These are phyloP conservation scores for Gautieria morchelliformis DNA, from an alignment of 768 basidiomycete species.

Conservation along the genomic window DNA sequence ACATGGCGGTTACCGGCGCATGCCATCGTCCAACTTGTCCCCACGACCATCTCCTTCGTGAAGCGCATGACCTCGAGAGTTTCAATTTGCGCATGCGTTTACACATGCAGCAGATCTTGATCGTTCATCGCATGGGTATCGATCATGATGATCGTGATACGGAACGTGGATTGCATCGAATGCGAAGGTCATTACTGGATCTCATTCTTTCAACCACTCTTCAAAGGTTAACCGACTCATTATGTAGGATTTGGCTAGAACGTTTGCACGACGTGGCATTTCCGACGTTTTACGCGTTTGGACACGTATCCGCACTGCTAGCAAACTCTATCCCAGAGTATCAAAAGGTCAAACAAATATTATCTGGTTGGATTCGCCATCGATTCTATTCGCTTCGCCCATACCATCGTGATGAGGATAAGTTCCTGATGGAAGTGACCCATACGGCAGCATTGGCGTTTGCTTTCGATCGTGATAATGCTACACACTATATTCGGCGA, in stretches of 20 bases:
- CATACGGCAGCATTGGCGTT: slow-evolving; percentile 30
- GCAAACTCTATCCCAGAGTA: slow-evolving; percentile 29
- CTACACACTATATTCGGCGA: slow-evolving; percentile 26
- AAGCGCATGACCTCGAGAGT: slow-evolving; percentile 20
- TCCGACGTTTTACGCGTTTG: slow-evolving; percentile 39
- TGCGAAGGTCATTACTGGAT: background rate
- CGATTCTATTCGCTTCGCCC: slow-evolving; percentile 27
- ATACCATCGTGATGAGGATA: background rate
- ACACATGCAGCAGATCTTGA: slow-evolving; percentile 40
- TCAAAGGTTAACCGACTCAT: background rate
- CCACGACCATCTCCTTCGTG: slow-evolving; percentile 24
- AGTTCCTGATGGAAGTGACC: slow-evolving; percentile 33
- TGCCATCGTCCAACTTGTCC: slow-evolving; percentile 29
- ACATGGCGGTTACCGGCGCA: slow-evolving; percentile 18
- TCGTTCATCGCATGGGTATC: slow-evolving; percentile 24
- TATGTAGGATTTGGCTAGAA: slow-evolving; percentile 34
- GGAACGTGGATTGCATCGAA: background rate
- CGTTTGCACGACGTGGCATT: slow-evolving; percentile 40
- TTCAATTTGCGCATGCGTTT: slow-evolving; percentile 35
- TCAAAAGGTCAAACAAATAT: slow-evolving; percentile 23
- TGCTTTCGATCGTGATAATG: slow-evolving; percentile 26
- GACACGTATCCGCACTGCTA: slow-evolving; percentile 20
- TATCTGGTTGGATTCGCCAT: slow-evolving; percentile 38
- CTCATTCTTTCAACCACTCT: background rate
- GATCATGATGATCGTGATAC: background rate